Evolutionary conservation across 1,139 yeast genomes (phyloP).

Genomic region (Blastobotrys apis): DNA sequence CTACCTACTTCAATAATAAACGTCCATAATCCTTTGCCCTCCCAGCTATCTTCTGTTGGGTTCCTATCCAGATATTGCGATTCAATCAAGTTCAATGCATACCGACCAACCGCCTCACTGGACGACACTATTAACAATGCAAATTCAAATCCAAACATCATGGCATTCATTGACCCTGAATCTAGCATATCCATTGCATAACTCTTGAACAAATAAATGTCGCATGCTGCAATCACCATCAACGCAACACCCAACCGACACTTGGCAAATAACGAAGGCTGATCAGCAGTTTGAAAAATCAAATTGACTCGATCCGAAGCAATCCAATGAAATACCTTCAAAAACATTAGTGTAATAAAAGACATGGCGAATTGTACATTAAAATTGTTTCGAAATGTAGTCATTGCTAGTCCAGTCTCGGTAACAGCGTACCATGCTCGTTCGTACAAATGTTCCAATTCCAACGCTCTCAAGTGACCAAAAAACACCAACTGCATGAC

Average conservation of each 20-base stretch:
- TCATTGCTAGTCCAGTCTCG: slow-evolving; percentile 59
- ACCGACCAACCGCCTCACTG: slow-evolving; percentile 46
- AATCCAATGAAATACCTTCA: slow-evolving; percentile 74
- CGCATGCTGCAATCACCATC: slow-evolving; percentile 44
- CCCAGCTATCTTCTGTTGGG: slow-evolving; percentile 67
- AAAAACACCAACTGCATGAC: slow-evolving; percentile 51
- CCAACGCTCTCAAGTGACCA: slow-evolving; percentile 72
- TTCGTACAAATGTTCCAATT: slow-evolving; percentile 73
- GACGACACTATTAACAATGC: slow-evolving; percentile 60
- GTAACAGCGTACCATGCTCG: slow-evolving; percentile 61
- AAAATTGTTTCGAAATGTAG: slow-evolving; percentile 55
- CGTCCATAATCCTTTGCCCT: slow-evolving; percentile 57
- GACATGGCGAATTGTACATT: slow-evolving; percentile 43
- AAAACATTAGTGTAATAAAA: slow-evolving; percentile 44
- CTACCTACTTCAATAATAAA: slow-evolving; percentile 56
- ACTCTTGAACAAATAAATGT: slow-evolving; percentile 49
- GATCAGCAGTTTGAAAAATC: slow-evolving; percentile 35
- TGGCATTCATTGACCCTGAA: slow-evolving; percentile 38
- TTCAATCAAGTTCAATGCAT: slow-evolving; percentile 56
- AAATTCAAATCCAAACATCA: slow-evolving; percentile 74
- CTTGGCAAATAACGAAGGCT: slow-evolving; percentile 33
- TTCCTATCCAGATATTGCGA: slow-evolving; percentile 43
- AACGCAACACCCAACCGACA: slow-evolving; percentile 40
- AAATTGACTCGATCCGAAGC: slow-evolving; percentile 40
- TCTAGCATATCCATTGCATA: slow-evolving; percentile 56